phyloP scores from a whole-genome alignment of 78 protist genomes.

The Capsaspora owczarzaki region DNA sequence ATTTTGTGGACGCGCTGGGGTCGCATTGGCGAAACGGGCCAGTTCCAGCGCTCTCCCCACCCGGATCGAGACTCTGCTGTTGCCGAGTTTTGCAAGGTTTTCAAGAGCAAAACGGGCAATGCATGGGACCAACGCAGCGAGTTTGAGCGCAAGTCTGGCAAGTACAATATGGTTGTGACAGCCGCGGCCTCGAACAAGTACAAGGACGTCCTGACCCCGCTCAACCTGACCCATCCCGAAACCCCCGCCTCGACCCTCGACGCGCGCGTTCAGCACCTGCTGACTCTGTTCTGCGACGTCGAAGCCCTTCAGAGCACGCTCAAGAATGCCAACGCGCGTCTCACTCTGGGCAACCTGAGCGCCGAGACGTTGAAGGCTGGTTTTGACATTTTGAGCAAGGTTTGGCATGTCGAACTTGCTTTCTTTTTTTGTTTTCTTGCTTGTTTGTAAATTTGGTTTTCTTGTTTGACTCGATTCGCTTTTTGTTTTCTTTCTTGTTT shows the following conservation, averaged over 20 bases:
- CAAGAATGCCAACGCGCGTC: background rate
- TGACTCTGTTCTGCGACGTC: background rate
- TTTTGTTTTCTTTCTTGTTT: too few relatives aligned
- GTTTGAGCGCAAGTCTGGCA: background rate
- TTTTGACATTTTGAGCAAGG: background rate
- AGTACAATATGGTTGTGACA: background rate
- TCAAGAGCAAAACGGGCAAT: conserved; percentile 8
- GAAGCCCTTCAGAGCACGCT: background rate
- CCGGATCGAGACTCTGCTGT: background rate
- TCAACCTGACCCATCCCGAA: background rate
- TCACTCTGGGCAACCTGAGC: background rate
- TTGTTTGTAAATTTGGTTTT: background rate
- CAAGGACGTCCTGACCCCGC: background rate
- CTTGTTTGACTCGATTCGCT: background rate
- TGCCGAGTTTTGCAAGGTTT: background rate
- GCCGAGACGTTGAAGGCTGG: background rate
- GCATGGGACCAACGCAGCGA: background rate
- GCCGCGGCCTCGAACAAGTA: background rate
- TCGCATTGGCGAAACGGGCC: conserved; percentile 38
- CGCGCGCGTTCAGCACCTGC: background rate
- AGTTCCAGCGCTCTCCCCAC: background rate
- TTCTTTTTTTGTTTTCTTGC: background rate
- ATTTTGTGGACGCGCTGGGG: conserved; percentile 36
- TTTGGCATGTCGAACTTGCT: background rate
- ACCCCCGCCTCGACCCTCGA: background rate